Percentiles rank a stretch among this genome's conserved stretches.
Evolutionary conservation across 345 rosid species (phyloP).

Genomic region (Mercurialis annua): DNA sequence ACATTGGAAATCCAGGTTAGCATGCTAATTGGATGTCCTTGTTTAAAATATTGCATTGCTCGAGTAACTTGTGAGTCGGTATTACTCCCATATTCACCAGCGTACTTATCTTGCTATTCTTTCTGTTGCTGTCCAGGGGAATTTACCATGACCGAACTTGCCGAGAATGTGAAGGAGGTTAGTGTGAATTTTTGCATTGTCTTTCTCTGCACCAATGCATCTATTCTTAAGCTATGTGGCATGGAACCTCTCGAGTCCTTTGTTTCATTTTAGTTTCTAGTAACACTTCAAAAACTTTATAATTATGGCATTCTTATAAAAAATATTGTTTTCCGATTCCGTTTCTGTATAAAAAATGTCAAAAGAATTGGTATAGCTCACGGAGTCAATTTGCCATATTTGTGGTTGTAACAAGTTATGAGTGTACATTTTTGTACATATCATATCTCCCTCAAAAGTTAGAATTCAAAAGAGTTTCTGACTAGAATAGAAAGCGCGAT

Average conservation of each 20-base stretch:
- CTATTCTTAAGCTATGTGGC: background rate
- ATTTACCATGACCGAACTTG: constrained; percentile 87
- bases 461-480: background rate
- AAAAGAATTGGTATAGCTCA: too few species aligned
- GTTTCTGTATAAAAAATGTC: too few species aligned
- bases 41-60: background rate
- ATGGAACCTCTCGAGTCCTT: too few species aligned
- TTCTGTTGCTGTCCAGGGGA: constrained; percentile 46
- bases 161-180: constrained; percentile 93
- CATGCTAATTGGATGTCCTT: background rate
- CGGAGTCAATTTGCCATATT: background rate
- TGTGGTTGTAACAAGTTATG: background rate
- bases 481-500: background rate
- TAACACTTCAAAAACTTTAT: too few species aligned
- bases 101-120: background rate
- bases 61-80: background rate
- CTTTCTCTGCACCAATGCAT: background rate
- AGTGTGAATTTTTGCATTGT: constrained; percentile 11
- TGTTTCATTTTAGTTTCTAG: too few species aligned
- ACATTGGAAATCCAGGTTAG: constrained; percentile 93
- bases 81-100: too few species aligned
- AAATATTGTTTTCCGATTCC: too few species aligned
- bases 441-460: background rate
- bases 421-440: background rate
- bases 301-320: too few species aligned